Evolutionary conservation across 768 basidiomycete species (phyloP).

Genomic region (Strobilomyces echinocephalus): DNA sequence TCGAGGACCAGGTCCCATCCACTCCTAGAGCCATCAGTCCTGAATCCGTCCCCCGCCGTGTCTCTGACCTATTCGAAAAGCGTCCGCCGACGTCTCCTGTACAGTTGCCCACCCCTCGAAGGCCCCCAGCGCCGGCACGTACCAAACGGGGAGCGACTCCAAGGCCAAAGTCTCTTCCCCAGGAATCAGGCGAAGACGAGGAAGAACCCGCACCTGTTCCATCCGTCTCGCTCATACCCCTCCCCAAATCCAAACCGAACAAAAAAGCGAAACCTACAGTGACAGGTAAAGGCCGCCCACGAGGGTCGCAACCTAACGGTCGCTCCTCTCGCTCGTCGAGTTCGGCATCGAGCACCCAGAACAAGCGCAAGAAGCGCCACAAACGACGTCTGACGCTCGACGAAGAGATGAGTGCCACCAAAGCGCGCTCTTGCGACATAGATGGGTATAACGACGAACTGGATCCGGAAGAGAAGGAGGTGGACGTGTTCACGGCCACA

Average conservation of each 20-base stretch:
- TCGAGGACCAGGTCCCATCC: conserved; percentile 44
- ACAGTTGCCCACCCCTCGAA: conserved; percentile 47
- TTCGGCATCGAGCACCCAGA: conserved; percentile 14
- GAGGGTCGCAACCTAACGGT: conserved; percentile 1
- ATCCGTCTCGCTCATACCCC: conserved; percentile 24
- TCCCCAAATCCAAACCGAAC: conserved; percentile 6
- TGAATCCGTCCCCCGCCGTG: conserved; percentile 11
- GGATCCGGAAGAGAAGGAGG: conserved; percentile 35
- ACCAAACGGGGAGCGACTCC: conserved; percentile 32
- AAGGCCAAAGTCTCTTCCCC: conserved; percentile 18
- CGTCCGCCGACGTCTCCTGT: conserved; percentile 65
- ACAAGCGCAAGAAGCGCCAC: conserved; percentile 16
- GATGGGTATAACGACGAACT: conserved; percentile 37
- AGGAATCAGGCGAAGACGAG: conserved; percentile 22
- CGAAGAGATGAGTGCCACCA: conserved; percentile 55
- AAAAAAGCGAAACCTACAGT: conserved; percentile 17
- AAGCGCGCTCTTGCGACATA: conserved; percentile 29
- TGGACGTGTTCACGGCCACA: conserved; percentile 47
- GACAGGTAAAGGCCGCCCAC: conserved; percentile 18
- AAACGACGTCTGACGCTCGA: conserved; percentile 56
- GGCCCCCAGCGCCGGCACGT: conserved; percentile 56
- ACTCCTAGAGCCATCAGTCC: conserved; percentile 34
- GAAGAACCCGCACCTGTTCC: conserved; percentile 7
- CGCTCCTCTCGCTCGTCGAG: not conserved
- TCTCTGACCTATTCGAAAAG: conserved; percentile 46